Evolutionary conservation across 495 filamentous ascomycete species (phyloP), one percentile per base, ranked within the genome.

Genomic region (Tuber melanosporum): DNA sequence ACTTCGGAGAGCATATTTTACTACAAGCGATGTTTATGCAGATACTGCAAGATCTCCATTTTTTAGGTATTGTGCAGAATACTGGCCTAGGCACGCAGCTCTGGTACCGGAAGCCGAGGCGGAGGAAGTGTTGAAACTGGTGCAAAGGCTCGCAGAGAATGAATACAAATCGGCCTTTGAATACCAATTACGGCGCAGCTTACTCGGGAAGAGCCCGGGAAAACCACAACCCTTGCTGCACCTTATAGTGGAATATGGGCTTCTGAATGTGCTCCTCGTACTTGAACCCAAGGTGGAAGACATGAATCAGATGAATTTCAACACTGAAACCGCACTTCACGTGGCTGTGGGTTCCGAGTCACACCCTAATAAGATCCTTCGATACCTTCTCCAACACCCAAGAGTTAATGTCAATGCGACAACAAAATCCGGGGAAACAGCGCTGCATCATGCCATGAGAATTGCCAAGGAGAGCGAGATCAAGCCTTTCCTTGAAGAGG

Each of bases 121-220:
- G 10, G 57, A 32, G 32, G 12, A 6, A 32, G 57, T 66, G 57
- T 32, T 66, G 26, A 66, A 66, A 32, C 15, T 66, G 3, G 57
- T 66, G 57, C 57, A 32, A 66, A 66, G 12, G 57, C 57, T 66
- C 32, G 15, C 12, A 1, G 57, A 66, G 12, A 32, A 32, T 8
- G 26, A 66, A 32, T 6, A 66, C 12, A 66, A 66, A 32, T 66
- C 32, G n/a, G 57, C 57, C 26, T 66, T 66, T 66, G 57, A 5
- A 66, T 66, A 66, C 57, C 57, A 66, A n/a, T 66, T 66, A 14
- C 26, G 57, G 57, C 57, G 57, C 57, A 26, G 26, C 57, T 66
- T 66, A 14, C 57, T 66, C 26, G n/a, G n/a, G 10, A 32, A 66
- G 57, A 15, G 10, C n/a, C 57, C 57, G 57, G 14, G 57, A 7